Evolutionary conservation across 805 yeast species (phyloP), one percentile per base, ranked within the genome.

Genomic region (Wickerhamiella hasegawae): DNA sequence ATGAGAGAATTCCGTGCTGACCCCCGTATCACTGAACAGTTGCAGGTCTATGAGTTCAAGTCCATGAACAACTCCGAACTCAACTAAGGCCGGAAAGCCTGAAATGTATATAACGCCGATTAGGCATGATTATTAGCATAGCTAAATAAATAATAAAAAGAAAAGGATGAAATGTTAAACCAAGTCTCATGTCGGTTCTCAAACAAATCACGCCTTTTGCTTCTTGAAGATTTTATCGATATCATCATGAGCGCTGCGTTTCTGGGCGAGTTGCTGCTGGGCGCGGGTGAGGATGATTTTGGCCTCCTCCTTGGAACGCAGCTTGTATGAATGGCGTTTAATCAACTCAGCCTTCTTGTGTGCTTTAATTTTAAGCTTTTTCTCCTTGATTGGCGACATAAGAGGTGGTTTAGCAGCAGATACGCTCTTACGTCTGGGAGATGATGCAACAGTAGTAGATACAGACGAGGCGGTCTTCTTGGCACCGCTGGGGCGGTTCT

Each of bases 1-100:
- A 73, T 76, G 37, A 73, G 73, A 49, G 85, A 77, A 19, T 59
- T 85, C 32, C 61, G 52, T 5, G 70, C 70, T 20, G 97, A 87
- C 51, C 71, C 69, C 6, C 62, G 94, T 40, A 71, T 87, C 14
- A 54, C 66, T 9, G 52, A 57, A 18, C 56, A 70, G 36, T 52
- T 82, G 35, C 20, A 36, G 18, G 55, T 59, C 3, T 60, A 54
- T 42, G 46, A 46, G 19, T 19, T 22, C 24, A 22, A 22, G 24
- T 8, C 10, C 24, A 11, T 22, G 24, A 11, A 22, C 10, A 11
- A 22, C 24, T 11, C 24, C 24, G 11, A 22, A 11, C 8, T 9
- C 24, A 9, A 8, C 11, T 22, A 22, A n/a, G n/a, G n/a, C n/a
- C n/a, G n/a, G n/a, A n/a, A n/a, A n/a, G n/a, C n/a, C n/a, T n/a